Base-by-base conservation (phyloP, 2,329 filamentous ascomycete genomes). In the Daldinia eschscholtzii region DNA sequence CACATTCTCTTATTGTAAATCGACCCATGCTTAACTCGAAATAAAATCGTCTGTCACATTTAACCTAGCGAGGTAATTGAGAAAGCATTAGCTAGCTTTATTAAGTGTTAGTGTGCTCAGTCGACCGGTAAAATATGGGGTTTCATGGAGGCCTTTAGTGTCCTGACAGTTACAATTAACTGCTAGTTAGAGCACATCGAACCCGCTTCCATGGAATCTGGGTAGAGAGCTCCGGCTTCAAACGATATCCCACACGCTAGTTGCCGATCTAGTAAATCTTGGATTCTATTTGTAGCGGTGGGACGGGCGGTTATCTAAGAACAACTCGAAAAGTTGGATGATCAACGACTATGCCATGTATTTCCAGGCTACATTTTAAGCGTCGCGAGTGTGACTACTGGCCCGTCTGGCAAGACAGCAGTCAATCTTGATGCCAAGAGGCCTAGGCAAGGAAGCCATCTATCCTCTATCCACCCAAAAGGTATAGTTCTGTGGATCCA, bases 351-450 rank as follows among this genome's bases (percentile, higher is more conserved):
- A 46, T 52, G 20, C 48, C 52, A 30, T 64, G 62, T 46, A 58
- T 53, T 60, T 48, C 55, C 6, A 61, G 62, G 59, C 58, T 61
- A 30, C 12, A 41, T 65, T 61, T 64, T 39, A 30, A 33, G 55
- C 48, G 35, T 67, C 50, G 61, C 39, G 61, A 41, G 48, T 63
- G 61, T 37, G 23, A 63, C 55, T 70, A 63, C 55, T 50, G 20
- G 20, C 20, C 20, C 20, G 20, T 23, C 20, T 23, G 37, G 57
- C 20, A 61, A 56, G 23, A 53, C 20, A 57, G 64, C 26, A 65
- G 64, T 65, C 50, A 70, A 68, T 65, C 61, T 68, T 68, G 62
- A 68, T 70, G 68, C 68, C 65, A 70, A 70, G 68, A 57, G 20
- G 61, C 35, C 65, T 68, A 68, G 61, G 57, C 56, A 57, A 44